Base-by-base conservation (phyloP, 495 filamentous ascomycete genomes). In the Aspergillus conjunctus region DNA sequence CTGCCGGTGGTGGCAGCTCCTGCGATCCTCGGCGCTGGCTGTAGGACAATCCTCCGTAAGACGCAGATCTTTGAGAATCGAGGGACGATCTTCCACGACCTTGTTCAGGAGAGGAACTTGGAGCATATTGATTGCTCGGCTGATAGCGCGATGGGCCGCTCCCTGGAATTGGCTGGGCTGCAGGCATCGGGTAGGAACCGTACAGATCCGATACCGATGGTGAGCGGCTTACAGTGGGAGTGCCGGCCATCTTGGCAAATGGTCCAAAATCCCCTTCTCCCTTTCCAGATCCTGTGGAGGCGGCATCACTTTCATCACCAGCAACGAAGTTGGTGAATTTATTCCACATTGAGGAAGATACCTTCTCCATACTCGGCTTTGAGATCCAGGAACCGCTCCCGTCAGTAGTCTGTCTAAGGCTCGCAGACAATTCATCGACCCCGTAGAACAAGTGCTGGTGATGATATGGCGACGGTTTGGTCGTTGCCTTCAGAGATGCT, bases 321-420 rank as follows among this genome's bases (percentile, higher is more conserved):
- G 89, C 88, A 52, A 99, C 91, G 66, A 98, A 98, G 59, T 90
- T 96, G 69, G 89, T 97, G 76, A 99, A 96, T 32, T 87, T 90
- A 53, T 87, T 89, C 86, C 90, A 93, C 71, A 97, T 85, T 15
- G 87, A 88, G 48, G 85, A 89, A 15, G 91, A 95, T 0, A 98
- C 91, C 68, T 92, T 96, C 70, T 94, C 92, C 82, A 97, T 93
- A 73, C 87, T 97, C 12, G 95, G 91, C 71, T 91, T 94, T 1
- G 91, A 89, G 43, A 98, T 92, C 91, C 92, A 97, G 4, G 85
- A 82, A 17, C 79, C 75, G 37, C 66, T 77, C 61, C 94, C 91
- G 61, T 86, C 90, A 21, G 91, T 90, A 4, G 92, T 89, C 73
- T 93, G 91, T 53, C 86, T 89, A 41, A 98, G 79, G 21, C 94